These are phyloP conservation scores for Uronychia binucleata DNA, from an alignment of 73 alveolate genomes.

Conservation along the genomic window DNA sequence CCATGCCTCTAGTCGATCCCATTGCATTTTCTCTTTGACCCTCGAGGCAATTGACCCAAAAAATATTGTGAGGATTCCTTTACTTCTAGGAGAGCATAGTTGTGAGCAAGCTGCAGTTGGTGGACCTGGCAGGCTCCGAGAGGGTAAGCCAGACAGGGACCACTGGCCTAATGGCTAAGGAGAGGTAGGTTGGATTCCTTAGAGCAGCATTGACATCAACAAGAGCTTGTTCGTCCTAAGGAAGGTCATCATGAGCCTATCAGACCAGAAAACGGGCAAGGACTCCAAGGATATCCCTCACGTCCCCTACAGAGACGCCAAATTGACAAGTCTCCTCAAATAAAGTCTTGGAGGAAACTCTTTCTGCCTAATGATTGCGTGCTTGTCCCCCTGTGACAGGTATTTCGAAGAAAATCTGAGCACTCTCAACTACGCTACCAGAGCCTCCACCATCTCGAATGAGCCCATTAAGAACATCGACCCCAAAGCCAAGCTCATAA, in stretches of 20 bases:
- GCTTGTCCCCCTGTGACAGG: constrained; percentile 88
- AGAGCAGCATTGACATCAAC: constrained; percentile 90
- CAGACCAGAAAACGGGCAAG: constrained; percentile 59
- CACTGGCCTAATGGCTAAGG: constrained; percentile 55
- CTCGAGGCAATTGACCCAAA: constrained; percentile 24
- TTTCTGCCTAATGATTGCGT: constrained; percentile 93
- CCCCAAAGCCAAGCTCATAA: constrained; percentile 62
- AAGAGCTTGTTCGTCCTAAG: constrained; percentile 91
- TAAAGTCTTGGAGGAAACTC: constrained; percentile 61
- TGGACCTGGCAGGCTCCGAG: constrained; percentile 64
- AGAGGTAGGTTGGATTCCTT: too few species aligned
- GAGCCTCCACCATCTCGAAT: constrained; percentile 89
- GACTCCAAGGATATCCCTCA: constrained; percentile 8
- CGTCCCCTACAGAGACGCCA: constrained; percentile 58
- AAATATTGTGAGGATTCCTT: too few species aligned
- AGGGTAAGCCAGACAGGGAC: constrained; percentile 40
- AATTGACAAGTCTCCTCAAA: constrained; percentile 45
- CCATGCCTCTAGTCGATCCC: constrained; percentile 30
- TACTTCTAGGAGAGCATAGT: constrained; percentile 17
- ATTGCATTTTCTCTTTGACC: constrained; percentile 41
- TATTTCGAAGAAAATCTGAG: constrained; percentile 89
- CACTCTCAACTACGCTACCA: constrained; percentile 93
- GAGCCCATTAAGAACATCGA: constrained; percentile 85
- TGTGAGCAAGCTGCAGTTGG: constrained; percentile 22
- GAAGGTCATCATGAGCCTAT: constrained; percentile 85